Conservation (phyloP, 345 rosid genomes). For the Populus tremula region DNA sequence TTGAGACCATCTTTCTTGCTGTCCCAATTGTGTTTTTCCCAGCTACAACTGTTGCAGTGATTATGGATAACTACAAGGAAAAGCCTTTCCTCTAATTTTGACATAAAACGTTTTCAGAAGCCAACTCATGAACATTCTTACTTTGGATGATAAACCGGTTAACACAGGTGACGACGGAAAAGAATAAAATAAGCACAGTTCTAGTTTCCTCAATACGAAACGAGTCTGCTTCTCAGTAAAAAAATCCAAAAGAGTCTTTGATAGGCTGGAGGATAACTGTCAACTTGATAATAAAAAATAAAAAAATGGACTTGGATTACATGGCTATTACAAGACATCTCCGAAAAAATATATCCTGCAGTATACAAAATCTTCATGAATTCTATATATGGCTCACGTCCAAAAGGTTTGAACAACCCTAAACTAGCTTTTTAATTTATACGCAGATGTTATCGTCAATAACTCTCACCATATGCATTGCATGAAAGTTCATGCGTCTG, state of each 20-base stretch:
- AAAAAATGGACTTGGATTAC: slow-evolving; percentile 2
- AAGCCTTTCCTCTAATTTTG: neutral
- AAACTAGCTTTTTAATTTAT: neutral
- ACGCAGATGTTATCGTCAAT: neutral
- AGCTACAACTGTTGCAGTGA: neutral
- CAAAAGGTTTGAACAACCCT: neutral
- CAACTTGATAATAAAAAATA: neutral
- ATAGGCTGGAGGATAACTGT: neutral
- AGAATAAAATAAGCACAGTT: neutral
- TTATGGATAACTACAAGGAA: neutral
- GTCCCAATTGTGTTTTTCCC: neutral
- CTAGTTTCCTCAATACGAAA: neutral
- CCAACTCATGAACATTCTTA: neutral
- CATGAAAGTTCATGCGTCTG: neutral
- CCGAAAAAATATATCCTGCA: neutral
- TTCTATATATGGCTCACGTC: neutral
- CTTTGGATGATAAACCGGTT: neutral
- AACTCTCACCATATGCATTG: neutral
- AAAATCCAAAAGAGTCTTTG: neutral
- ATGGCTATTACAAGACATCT: slow-evolving; percentile 3
- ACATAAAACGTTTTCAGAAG: neutral
- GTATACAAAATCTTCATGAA: slow-evolving; percentile 2
- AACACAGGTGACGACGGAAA: neutral
- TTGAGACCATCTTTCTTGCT: no score
- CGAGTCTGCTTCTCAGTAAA: neutral